These are phyloP conservation scores for Dispira simplex DNA, from an alignment of 192 early-diverging fungal genomes.

Conservation along the genomic window DNA sequence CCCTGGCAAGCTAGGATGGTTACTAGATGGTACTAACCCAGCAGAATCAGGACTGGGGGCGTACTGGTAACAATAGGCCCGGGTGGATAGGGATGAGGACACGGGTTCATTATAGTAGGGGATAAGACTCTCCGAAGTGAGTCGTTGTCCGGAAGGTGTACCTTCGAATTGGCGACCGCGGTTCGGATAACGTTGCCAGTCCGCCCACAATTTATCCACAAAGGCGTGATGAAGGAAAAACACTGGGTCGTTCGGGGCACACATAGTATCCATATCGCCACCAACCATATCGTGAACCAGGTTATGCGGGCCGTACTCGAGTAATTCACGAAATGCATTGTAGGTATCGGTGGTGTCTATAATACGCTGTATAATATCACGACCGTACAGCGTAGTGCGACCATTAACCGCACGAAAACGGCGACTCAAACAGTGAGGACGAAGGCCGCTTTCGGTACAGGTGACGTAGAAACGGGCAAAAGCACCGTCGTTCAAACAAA, in stretches of 20 bases:
- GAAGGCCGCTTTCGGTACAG: conserved; percentile 12
- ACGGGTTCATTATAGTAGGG: not conserved
- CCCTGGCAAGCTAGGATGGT: no score
- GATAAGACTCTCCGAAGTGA: not conserved
- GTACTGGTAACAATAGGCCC: conserved; percentile 1
- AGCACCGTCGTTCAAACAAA: conserved; percentile 21
- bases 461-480: conserved; percentile 16
- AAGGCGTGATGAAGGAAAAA: conserved; percentile 36
- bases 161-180: not conserved
- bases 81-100: not conserved
- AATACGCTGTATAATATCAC: conserved; percentile 24
- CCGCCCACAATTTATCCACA: conserved; percentile 32
- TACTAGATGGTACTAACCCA: no score
- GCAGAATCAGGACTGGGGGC: not conserved
- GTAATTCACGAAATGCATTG: conserved; percentile 25
- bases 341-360: conserved; percentile 21
- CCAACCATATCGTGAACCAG: conserved; percentile 25
- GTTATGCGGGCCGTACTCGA: conserved; percentile 29
- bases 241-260: conserved; percentile 26
- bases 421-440: conserved; percentile 27
- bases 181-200: conserved; percentile 25
- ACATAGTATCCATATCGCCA: conserved; percentile 27
- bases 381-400: conserved; percentile 24
- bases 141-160: not conserved
- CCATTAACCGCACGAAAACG: conserved; percentile 17